Percentiles rank a stretch among this genome's conserved stretches.
Conservation (phyloP, 352 stramenopile genomes). For the Phytophthora colocasiae region DNA sequence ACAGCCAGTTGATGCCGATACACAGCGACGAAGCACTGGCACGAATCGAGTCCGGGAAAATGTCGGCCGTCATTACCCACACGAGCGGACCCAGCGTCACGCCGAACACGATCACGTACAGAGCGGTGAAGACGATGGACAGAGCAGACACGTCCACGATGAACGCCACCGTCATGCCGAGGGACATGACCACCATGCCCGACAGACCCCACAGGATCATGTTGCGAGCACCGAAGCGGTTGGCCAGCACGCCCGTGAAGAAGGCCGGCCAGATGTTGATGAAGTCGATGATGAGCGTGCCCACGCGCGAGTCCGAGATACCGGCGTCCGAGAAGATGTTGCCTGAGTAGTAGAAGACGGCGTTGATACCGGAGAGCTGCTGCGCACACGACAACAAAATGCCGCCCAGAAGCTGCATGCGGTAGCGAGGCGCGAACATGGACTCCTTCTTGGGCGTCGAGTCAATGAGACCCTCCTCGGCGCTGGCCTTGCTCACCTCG, state of each 20-base stretch:
- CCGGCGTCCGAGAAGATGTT: constrained; percentile 29
- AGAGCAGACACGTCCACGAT: constrained; percentile 26
- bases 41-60: constrained; percentile 28
- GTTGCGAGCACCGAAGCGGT: constrained; percentile 53
- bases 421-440: constrained; percentile 38
- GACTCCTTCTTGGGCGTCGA: constrained; percentile 33
- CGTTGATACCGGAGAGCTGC: constrained; percentile 25
- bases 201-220: constrained; percentile 59
- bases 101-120: constrained; percentile 23
- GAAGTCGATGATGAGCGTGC: constrained; percentile 34
- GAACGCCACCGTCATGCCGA: constrained; percentile 38
- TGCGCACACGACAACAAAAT: constrained; percentile 44
- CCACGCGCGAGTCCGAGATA: constrained; percentile 32
- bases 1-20: constrained; percentile 59
- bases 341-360: constrained; percentile 21
- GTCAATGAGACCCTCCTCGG: constrained; percentile 17
- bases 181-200: constrained; percentile 40
- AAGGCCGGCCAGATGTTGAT: constrained; percentile 35
- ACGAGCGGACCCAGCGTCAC: constrained; percentile 20
- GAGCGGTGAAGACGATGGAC: constrained; percentile 25
- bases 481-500: constrained; percentile 21
- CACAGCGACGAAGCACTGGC: constrained; percentile 30
- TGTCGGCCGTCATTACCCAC: constrained; percentile 30
- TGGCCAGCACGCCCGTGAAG: constrained; percentile 31
- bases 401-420: constrained; percentile 53